Base-by-base conservation (phyloP, 2,329 filamentous ascomycete genomes). In the Endocalyx cinctus region DNA sequence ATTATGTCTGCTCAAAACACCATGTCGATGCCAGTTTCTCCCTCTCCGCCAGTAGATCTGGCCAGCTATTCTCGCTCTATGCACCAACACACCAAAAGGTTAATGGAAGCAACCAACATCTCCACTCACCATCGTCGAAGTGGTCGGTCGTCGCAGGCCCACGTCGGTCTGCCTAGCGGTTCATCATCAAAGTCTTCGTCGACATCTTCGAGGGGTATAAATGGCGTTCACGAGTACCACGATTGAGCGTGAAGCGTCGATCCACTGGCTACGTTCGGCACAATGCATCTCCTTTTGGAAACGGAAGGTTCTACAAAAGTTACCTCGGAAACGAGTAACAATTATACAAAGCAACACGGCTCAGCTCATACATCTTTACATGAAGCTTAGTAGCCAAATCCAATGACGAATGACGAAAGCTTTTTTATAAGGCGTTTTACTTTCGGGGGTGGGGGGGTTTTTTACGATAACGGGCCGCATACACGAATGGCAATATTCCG, bases 51-150 rank as follows among this genome's bases (percentile, higher is more conserved):
- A 12, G 29, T 46, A 36, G 56, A 58, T 29, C 47, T 62, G 27
- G 45, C 52, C 6, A 55, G 57, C 4, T 83, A 83, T 47, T 62
- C 77, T 11, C 69, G 69, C 39, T 73, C 67, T 36, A 82, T 83
- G 72, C 74, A 77, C 51, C 67, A 72, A 34, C 76, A 82, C 60
- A 82, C 78, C 41, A 79, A 77, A 64, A 65, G 69, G 35, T 78
- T 80, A 54, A 79, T 83, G 74, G 75, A 82, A 41, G 64, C 65
- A 6, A 67, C 67, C n/a, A 63, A 66, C 10, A 63, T 66, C 4
- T 64, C 67, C 10, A 64, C 70, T 2, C 52, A 57, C 19, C n/a
- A n/a, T n/a, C 55, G 61, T 27, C 56, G 60, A 16, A 33, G 38
- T 10, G 22, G 27, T 10, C 45, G 41, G 11, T 37, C 45, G 5